Evolutionary conservation across 331 rosid species (phyloP).

Genomic region (Arachis monticola): DNA sequence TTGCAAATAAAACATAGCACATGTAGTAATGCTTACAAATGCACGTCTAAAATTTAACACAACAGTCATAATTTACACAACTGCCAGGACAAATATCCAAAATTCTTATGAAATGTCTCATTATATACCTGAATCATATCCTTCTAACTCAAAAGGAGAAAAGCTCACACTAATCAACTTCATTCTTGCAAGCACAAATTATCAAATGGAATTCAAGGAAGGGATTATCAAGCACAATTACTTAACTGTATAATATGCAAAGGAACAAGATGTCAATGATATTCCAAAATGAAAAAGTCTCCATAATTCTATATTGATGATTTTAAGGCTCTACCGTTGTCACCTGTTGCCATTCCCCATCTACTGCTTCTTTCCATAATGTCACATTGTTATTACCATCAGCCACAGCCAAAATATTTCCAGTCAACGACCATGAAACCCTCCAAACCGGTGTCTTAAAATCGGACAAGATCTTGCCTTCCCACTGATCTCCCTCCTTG

Average conservation of each 20-base stretch:
- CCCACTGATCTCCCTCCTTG: constrained; percentile 90
- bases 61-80: constrained; percentile 15
- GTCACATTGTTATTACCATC: constrained; percentile 85
- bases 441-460: constrained; percentile 82
- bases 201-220: constrained; percentile 27
- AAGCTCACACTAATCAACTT: constrained; percentile 39
- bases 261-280: constrained; percentile 35
- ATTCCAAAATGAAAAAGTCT: constrained; percentile 40
- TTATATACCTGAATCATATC: constrained; percentile 21
- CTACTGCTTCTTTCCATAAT: constrained; percentile 87
- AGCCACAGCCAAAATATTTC: constrained; percentile 86
- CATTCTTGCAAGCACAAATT: constrained; percentile 42
- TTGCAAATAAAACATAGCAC: constrained; percentile 12
- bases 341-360: constrained; percentile 93
- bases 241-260: constrained; percentile 39
- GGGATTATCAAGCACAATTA: constrained; percentile 41
- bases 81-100: neutral
- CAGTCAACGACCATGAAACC: constrained; percentile 89
- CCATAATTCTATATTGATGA: constrained; percentile 42
- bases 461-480: constrained; percentile 75
- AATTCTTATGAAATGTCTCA: constrained; percentile 16
- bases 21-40: neutral
- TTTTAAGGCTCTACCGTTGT: constrained; percentile 66
- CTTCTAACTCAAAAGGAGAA: constrained; percentile 24
- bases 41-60: neutral